phyloP scores from a whole-genome alignment of 2,329 filamentous ascomycete species.

The Aspergillus pseudoterreus region DNA sequence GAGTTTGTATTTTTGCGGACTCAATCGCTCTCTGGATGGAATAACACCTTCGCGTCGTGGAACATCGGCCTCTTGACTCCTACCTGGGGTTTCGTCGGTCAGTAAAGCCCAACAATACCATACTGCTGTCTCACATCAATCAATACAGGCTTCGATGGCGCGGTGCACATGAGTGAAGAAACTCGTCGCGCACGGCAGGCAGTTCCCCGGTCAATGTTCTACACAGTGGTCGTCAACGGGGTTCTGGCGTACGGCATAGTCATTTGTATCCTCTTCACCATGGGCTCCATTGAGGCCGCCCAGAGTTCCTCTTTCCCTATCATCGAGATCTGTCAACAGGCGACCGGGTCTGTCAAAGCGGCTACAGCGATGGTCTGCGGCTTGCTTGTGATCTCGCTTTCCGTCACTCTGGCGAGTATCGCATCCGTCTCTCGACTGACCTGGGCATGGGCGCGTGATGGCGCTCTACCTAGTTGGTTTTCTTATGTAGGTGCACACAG shows the following conservation, averaged over 20 bases:
- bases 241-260: slow-evolving; percentile 41
- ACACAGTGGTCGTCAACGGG: slow-evolving; percentile 43
- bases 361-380: slow-evolving; percentile 35
- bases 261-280: slow-evolving; percentile 42
- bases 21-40: slow-evolving; percentile 29
- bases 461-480: slow-evolving; percentile 36
- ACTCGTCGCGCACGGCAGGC: slow-evolving; percentile 44
- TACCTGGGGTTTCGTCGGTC: slow-evolving; percentile 21
- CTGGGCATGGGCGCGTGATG: slow-evolving; percentile 50
- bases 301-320: slow-evolving; percentile 35
- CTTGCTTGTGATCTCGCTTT: slow-evolving; percentile 33
- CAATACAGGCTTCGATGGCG: slow-evolving; percentile 43
- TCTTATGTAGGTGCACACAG: slow-evolving; percentile 9
- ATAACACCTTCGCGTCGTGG: slow-evolving; percentile 26
- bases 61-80: slow-evolving; percentile 37
- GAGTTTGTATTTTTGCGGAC: slow-evolving; percentile 31
- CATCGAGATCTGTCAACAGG: slow-evolving; percentile 41
- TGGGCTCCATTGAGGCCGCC: slow-evolving; percentile 37
- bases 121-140: neutral
- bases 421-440: slow-evolving; percentile 48
- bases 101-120: neutral
- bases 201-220: slow-evolving; percentile 45
- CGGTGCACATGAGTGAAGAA: slow-evolving; percentile 48
- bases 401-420: slow-evolving; percentile 40
- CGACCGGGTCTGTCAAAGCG: slow-evolving; percentile 38